These are phyloP conservation scores for Psilocybe subaeruginosa DNA, from an alignment of 768 basidiomycete genomes.

Conservation along the genomic window DNA sequence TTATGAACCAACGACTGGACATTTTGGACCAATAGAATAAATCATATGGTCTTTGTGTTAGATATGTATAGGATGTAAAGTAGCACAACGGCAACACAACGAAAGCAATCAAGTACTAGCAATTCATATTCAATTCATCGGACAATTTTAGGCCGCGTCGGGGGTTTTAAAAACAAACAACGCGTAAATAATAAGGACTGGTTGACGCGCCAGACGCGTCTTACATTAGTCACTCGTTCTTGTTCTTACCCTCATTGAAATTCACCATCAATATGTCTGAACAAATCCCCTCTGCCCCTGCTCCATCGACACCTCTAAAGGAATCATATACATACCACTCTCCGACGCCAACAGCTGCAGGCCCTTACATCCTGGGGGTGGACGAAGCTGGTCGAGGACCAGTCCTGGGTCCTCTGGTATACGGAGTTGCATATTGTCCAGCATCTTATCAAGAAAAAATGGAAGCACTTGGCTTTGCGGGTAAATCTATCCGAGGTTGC, in stretches of 20 bases:
- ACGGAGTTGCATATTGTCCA: conserved; percentile 94
- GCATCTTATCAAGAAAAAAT: conserved; percentile 72
- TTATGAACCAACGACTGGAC: conserved; percentile 18
- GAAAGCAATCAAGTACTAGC: too few species aligned
- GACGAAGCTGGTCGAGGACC: conserved; percentile 98
- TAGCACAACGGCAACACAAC: too few species aligned
- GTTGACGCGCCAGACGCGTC: conserved; percentile 3
- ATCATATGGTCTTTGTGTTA: background rate
- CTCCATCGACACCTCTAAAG: conserved; percentile 57
- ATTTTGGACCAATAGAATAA: conserved; percentile 16
- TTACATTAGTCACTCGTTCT: background rate
- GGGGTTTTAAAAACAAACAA: conserved; percentile 10
- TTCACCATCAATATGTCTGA: background rate
- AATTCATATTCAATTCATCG: too few species aligned
- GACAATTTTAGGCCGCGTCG: background rate
- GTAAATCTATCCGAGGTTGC: conserved; percentile 40
- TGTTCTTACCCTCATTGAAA: too few species aligned
- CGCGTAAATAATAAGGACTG: conserved; percentile 15
- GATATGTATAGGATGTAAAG: background rate
- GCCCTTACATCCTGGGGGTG: conserved; percentile 95
- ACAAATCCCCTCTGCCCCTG: conserved; percentile 59
- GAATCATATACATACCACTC: conserved; percentile 83
- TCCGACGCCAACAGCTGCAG: conserved; percentile 63
- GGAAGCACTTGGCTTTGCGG: conserved; percentile 87
- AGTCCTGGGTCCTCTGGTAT: conserved; percentile 94